Evolutionary conservation across 2,329 filamentous ascomycete species (phyloP), one percentile per base, ranked within the genome.

Genomic region (Colletotrichum horii): DNA sequence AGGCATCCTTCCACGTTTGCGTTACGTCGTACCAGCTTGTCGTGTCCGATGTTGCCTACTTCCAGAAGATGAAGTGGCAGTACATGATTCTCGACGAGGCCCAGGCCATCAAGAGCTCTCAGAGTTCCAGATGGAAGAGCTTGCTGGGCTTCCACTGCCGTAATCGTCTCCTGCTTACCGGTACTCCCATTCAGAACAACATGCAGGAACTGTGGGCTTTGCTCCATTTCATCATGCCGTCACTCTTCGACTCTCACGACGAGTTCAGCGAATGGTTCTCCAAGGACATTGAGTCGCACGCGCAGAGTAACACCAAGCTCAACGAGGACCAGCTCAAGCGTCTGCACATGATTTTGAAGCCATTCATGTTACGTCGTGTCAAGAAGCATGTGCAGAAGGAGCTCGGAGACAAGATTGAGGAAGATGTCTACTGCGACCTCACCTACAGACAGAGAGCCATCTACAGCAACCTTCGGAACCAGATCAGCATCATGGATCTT

Each of bases 381-480:
- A 99, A 99, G 92, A 98, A 98, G 88, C 96, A 99, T 84, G 97
- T 99, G 66, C 97, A 99, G 84, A 98, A 98, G 85, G 97, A 99
- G 84, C 92, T 99, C 65, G 97, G 97, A 62, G 97, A 99, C 91
- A 99, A 99, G 92, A 97, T 98, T 75, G 97, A 99, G 85, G 89
- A 95, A 77, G 97, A 99, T 81, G 92, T 99, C 75, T 98, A 96
- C 91, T 99, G 97, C 84, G 94, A 99, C 80, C 91, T 99, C 77
- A 98, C 97, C 0, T 98, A 98, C 85, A 94, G 97, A 79, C 97
- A 99, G 84, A 93, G 97, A 36, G 96, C 96, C 19, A 95, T 97
- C 86, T 99, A 99, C 85, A 91, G 93, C 79, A 98, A 96, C 80
- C 88, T 99, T 60, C 93, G 97, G 66, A 98, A 98, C 86, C 97